Base-by-base conservation (phyloP, 192 early-diverging fungal genomes). In the Coemansia reversa region DNA sequence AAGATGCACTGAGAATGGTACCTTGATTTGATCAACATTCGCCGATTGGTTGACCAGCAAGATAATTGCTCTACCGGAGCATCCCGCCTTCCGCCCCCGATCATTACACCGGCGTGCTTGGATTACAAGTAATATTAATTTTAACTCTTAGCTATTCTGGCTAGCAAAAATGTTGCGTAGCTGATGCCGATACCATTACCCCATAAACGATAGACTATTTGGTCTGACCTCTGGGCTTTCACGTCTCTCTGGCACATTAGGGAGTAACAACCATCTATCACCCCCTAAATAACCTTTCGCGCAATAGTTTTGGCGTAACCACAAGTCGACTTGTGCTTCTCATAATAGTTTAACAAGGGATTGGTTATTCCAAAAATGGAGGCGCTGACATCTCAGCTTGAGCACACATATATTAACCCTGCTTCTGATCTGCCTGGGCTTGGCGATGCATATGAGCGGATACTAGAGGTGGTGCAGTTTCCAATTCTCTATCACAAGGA, bases 401-500 rank as follows among this genome's bases (percentile, higher is more conserved):
- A 62, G 35, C 49, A 33, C 30, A 50, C 24, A 39, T 29, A 33
- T 11, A 14, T 63, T 24, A 28, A 63, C 9, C 7, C 51, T 28
- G 53, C 39, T 4, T 24, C 62, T 23, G 61, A 69, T n/a, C 63
- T 88, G 7, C 84, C 86, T 0, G 93, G 95, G 1, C 69, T 97
- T 0, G 90, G 92, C 58, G 66, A 81, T 6, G 92, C 93, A 1
- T 91, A 86, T 58, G 76, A 87, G 58, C 76, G 85, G 23, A 82
- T 97, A 2, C 65, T 89, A 2, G 94, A 95, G 35, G 83, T 95
- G 0, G 81, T 95, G 5, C 85, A 86, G 42, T 90, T 90, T 56
- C 94, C 94, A 0, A 73, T 94, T 9, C 47, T 85, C 20, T 88
- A 93, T 66, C 69, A 82, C 1, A 67, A 84, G 14, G 67, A 87